Evolutionary conservation across 1,284 basidiomycete species (phyloP).

Genomic region (Polyporus tsugae): DNA sequence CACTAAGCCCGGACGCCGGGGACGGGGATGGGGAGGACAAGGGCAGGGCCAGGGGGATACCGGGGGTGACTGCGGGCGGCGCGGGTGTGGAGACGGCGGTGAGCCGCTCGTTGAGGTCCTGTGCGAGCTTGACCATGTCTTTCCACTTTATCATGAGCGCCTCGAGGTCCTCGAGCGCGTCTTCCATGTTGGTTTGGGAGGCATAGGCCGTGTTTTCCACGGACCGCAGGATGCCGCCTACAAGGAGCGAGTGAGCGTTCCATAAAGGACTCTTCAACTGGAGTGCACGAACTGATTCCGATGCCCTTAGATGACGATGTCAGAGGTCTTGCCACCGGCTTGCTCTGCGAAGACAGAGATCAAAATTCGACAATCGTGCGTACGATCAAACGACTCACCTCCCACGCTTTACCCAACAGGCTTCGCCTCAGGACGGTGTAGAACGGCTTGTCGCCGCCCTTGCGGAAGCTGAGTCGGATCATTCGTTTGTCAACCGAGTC

Average conservation of each 20-base stretch:
- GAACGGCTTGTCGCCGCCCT: constrained; percentile 88
- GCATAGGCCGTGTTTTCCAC: constrained; percentile 76
- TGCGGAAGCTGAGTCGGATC: constrained; percentile 88
- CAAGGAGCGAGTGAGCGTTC: neutral
- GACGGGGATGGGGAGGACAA: constrained; percentile 22
- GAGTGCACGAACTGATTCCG: constrained; percentile 61
- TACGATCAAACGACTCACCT: constrained; percentile 51
- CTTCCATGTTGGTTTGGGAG: constrained; percentile 74
- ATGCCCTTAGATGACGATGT: constrained; percentile 36
- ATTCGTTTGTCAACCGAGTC: constrained; percentile 43
- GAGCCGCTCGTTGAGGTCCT: constrained; percentile 87
- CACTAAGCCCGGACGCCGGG: neutral
- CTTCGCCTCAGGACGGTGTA: constrained; percentile 84
- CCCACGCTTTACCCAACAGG: constrained; percentile 85
- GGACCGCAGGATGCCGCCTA: constrained; percentile 82
- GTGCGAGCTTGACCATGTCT: constrained; percentile 92
- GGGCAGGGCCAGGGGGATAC: constrained; percentile 12
- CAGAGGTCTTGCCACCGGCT: constrained; percentile 8
- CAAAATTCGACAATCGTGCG: neutral
- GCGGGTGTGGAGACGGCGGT: constrained; percentile 59
- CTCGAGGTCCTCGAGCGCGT: constrained; percentile 90
- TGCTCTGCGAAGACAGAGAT: constrained; percentile 20
- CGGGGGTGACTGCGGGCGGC: constrained; percentile 32
- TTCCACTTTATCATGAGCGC: constrained; percentile 92
- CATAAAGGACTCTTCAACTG: constrained; percentile 12